These are phyloP conservation scores for Beauveria asiatica DNA, from an alignment of 2,329 filamentous ascomycete genomes.

Conservation along the genomic window DNA sequence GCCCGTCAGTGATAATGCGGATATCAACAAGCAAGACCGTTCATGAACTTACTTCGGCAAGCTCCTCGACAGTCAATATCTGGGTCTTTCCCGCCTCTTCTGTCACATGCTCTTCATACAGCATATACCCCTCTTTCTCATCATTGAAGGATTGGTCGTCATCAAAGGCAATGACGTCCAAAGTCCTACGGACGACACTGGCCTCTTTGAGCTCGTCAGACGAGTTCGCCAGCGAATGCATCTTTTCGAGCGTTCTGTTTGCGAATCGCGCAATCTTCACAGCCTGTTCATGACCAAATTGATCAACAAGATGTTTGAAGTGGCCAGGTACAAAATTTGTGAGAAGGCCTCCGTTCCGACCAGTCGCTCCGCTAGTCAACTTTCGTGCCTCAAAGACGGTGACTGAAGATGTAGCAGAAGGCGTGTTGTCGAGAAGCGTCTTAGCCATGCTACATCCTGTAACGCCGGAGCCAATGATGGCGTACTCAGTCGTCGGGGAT, in stretches of 20 bases:
- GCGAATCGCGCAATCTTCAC: constrained; percentile 34
- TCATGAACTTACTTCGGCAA: not conserved
- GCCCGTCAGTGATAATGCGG: not conserved
- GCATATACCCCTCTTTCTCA: constrained; percentile 12
- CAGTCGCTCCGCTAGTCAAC: constrained; percentile 22
- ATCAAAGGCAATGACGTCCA: constrained; percentile 5
- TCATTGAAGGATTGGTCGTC: constrained; percentile 17
- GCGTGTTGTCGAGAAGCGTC: constrained; percentile 13
- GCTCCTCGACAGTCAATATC: not conserved
- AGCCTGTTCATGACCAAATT: constrained; percentile 27
- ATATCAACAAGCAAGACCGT: too few relatives aligned
- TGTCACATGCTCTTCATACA: constrained; percentile 14
- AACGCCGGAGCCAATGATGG: constrained; percentile 23
- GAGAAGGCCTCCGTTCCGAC: constrained; percentile 23
- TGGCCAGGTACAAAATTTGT: constrained; percentile 28
- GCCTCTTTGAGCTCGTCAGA: constrained; percentile 1
- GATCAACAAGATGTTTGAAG: constrained; percentile 24
- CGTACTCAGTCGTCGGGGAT: constrained; percentile 17
- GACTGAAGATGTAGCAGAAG: constrained; percentile 7
- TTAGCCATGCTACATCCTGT: constrained; percentile 21
- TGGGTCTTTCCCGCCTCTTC: constrained; percentile 12
- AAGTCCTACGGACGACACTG: constrained; percentile 5
- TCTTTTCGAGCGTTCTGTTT: constrained; percentile 26
- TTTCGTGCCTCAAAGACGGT: constrained; percentile 21
- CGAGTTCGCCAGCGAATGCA: constrained; percentile 14